phyloP scores from a whole-genome alignment of 2,329 filamentous ascomycete species.

The Ceratocystis variospora region DNA sequence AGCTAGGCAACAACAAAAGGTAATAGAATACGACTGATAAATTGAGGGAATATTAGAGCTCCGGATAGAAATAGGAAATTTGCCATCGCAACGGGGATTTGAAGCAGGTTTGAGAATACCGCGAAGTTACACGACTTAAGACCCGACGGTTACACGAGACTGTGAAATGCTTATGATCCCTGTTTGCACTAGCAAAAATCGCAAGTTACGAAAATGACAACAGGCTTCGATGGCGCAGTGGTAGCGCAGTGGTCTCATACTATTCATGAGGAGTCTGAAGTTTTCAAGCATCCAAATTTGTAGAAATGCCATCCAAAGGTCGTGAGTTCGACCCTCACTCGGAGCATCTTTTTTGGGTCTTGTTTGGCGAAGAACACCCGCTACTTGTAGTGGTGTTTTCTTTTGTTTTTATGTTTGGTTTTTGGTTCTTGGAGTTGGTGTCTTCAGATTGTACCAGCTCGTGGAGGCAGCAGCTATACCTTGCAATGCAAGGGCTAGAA shows the following conservation, averaged over 20 bases:
- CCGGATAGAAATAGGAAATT: no score
- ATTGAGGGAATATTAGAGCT: no score
- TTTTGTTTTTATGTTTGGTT: neutral
- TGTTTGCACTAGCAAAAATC: neutral
- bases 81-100: no score
- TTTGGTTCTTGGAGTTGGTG: neutral
- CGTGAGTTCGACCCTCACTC: constrained; percentile 21
- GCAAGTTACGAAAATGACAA: neutral
- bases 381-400: neutral
- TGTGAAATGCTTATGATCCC: neutral
- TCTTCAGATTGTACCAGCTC: no score
- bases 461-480: no score
- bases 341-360: constrained; percentile 15
- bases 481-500: no score
- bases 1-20: neutral
- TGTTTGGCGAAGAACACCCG: neutral
- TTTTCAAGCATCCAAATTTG: constrained; percentile 4
- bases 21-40: neutral
- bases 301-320: constrained; percentile 20
- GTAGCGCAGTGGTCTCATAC: constrained; percentile 19
- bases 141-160: neutral
- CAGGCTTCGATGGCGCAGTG: constrained; percentile 19
- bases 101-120: no score
- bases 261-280: constrained; percentile 17
- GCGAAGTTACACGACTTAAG: neutral